These are phyloP conservation scores for Penicillium macrosclerotiorum DNA, from an alignment of 495 filamentous ascomycete species.

Conservation along the genomic window DNA sequence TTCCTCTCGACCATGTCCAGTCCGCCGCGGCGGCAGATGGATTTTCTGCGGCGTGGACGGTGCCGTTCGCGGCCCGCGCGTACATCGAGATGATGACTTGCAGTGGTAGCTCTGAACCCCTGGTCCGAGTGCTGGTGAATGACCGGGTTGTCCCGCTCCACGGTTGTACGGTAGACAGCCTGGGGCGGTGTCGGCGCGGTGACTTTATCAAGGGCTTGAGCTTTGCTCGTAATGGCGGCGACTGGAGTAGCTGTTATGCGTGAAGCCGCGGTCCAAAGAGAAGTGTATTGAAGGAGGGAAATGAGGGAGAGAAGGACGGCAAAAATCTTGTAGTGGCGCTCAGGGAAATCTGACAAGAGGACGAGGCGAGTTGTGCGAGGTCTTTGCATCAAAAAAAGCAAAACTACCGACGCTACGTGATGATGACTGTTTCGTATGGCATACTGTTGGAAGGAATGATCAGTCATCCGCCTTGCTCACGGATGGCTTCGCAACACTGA, in stretches of 20 bases:
- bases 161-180: conserved; percentile 62
- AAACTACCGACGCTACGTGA: too few species aligned
- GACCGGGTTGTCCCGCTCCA: conserved; percentile 71
- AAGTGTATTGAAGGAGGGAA: too few species aligned
- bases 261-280: neutral
- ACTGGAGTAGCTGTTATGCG: conserved; percentile 68
- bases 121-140: conserved; percentile 77
- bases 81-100: conserved; percentile 88
- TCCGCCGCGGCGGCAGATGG: conserved; percentile 47
- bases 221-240: conserved; percentile 67
- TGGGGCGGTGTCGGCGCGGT: conserved; percentile 63
- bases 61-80: conserved; percentile 73
- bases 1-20: conserved; percentile 48
- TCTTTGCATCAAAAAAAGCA: too few species aligned
- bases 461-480: too few species aligned
- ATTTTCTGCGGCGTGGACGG: conserved; percentile 69
- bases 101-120: conserved; percentile 45
- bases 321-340: too few species aligned
- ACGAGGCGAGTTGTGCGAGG: too few species aligned
- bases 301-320: too few species aligned
- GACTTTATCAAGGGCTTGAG: conserved; percentile 67
- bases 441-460: too few species aligned
- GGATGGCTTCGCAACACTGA: too few species aligned
- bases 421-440: too few species aligned
- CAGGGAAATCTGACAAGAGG: too few species aligned